A percentile compares a stretch with the other conserved stretches of the same genome.
phyloP scores from a whole-genome alignment of 129 eudicot genomes.

The Centrapalus pauciflorus region DNA sequence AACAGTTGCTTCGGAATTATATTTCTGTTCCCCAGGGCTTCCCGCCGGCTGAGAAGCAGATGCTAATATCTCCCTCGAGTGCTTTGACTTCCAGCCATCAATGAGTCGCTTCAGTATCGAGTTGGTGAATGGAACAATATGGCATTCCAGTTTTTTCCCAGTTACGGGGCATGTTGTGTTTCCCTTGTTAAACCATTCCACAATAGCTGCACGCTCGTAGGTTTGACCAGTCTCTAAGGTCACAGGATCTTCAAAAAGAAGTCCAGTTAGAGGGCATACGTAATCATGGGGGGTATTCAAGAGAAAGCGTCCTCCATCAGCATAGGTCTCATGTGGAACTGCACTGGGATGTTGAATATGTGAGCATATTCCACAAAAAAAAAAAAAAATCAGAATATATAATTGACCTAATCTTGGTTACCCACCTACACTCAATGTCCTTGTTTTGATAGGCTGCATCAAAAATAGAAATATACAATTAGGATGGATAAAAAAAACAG shows the following conservation, averaged over 20 bases:
- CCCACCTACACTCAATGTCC: slow-evolving; percentile 25
- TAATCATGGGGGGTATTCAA: slow-evolving; percentile 51
- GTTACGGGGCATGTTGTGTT: slow-evolving; percentile 61
- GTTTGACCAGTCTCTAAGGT: slow-evolving; percentile 82
- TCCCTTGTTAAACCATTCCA: slow-evolving; percentile 51
- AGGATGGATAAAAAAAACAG: slow-evolving; percentile 8
- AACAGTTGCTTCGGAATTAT: slow-evolving; percentile 45
- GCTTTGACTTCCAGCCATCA: slow-evolving; percentile 60
- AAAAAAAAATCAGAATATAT: not conserved
- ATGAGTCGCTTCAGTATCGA: slow-evolving; percentile 63
- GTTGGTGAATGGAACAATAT: slow-evolving; percentile 51
- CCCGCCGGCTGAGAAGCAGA: slow-evolving; percentile 45
- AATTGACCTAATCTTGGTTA: not conserved
- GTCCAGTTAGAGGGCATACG: slow-evolving; percentile 66
- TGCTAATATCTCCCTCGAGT: slow-evolving; percentile 40
- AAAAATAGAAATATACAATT: slow-evolving; percentile 16
- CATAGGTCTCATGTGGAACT: slow-evolving; percentile 20
- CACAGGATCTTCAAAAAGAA: slow-evolving; percentile 69
- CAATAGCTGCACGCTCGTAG: slow-evolving; percentile 58
- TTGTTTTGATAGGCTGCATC: slow-evolving; percentile 33
- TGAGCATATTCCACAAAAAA: not conserved
- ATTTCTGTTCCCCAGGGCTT: slow-evolving; percentile 31
- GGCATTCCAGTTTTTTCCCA: slow-evolving; percentile 41
- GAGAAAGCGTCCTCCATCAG: slow-evolving; percentile 23
- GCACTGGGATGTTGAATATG: slow-evolving; percentile 2